phyloP scores from a whole-genome alignment of 495 filamentous ascomycete species.

The Penicillium parvum region DNA sequence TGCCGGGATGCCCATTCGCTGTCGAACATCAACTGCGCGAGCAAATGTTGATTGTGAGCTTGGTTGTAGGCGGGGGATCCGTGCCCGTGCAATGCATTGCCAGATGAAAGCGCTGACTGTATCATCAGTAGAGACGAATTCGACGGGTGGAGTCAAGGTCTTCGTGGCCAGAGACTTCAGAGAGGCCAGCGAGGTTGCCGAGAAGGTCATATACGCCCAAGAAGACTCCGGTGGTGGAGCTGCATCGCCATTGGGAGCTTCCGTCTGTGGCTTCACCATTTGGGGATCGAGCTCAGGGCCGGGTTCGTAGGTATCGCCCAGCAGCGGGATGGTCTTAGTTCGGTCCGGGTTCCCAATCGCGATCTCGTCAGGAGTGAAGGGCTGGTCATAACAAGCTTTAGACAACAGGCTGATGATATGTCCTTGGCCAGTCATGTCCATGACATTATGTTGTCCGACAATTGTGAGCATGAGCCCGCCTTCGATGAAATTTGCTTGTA shows the following conservation, averaged over 20 bases:
- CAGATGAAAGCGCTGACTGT: conserved; percentile 51
- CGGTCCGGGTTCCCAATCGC: conserved; percentile 41
- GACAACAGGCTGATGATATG: conserved; percentile 47
- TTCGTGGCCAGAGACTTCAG: conserved; percentile 40
- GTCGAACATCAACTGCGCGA: conserved; percentile 50
- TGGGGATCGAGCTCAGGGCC: conserved; percentile 31
- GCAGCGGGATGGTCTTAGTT: conserved; percentile 36
- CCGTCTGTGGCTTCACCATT: conserved; percentile 18
- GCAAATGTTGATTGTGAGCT: conserved; percentile 32
- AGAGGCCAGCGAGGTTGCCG: conserved; percentile 19
- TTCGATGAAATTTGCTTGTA: conserved; percentile 51
- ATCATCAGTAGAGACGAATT: conserved; percentile 51
- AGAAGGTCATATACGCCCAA: conserved; percentile 9
- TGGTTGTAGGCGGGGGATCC: conserved; percentile 34
- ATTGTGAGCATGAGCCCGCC: conserved; percentile 48
- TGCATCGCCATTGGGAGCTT: not conserved
- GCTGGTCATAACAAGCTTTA: conserved; percentile 47
- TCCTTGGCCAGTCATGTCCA: conserved; percentile 53
- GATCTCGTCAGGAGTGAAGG: conserved; percentile 44
- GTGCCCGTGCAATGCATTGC: conserved; percentile 44
- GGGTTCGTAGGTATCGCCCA: conserved; percentile 31
- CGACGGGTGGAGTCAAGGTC: conserved; percentile 14
- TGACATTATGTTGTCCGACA: conserved; percentile 43
- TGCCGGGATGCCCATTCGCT: conserved; percentile 36
- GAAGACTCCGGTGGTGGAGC: not conserved